These are phyloP conservation scores for Fraxinus albicans DNA, from an alignment of 305 asterid species.

Conservation along the genomic window DNA sequence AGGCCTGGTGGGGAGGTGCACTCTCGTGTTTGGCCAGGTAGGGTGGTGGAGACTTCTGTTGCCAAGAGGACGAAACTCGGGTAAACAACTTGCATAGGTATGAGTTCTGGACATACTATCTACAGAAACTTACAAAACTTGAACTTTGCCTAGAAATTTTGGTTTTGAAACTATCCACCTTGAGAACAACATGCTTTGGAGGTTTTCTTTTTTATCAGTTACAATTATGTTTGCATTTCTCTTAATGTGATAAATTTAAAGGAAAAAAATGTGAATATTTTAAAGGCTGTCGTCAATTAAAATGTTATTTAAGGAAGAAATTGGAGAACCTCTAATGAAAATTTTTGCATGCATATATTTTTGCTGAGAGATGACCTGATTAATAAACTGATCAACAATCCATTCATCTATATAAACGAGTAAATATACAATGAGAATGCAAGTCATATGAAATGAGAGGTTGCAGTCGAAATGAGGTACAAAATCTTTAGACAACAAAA, in stretches of 20 bases:
- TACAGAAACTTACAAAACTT: not conserved
- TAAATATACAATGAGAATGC: not conserved
- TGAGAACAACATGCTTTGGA: not conserved
- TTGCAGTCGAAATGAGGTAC: not conserved
- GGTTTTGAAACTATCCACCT: not conserved
- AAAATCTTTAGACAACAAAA: not conserved
- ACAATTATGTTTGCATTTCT: not conserved
- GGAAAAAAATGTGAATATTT: not conserved
- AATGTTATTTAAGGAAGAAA: too few relatives aligned
- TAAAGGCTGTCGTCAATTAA: not conserved
- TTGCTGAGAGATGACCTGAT: too few relatives aligned
- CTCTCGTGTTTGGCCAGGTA: not conserved
- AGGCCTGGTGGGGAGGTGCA: not conserved
- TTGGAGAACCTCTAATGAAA: too few relatives aligned
- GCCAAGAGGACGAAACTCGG: slow-evolving; percentile 21
- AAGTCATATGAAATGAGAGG: not conserved
- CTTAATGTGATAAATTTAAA: not conserved
- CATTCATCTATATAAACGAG: too few relatives aligned
- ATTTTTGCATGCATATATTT: too few relatives aligned
- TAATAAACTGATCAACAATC: too few relatives aligned
- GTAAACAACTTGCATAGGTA: not conserved
- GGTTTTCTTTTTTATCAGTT: not conserved
- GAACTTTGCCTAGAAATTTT: not conserved
- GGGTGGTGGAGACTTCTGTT: slow-evolving; percentile 17
- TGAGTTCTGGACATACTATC: not conserved